Evolutionary conservation across 169 alveolate species (phyloP), one percentile per base, ranked within the genome.

Genomic region (Theileria parva): DNA sequence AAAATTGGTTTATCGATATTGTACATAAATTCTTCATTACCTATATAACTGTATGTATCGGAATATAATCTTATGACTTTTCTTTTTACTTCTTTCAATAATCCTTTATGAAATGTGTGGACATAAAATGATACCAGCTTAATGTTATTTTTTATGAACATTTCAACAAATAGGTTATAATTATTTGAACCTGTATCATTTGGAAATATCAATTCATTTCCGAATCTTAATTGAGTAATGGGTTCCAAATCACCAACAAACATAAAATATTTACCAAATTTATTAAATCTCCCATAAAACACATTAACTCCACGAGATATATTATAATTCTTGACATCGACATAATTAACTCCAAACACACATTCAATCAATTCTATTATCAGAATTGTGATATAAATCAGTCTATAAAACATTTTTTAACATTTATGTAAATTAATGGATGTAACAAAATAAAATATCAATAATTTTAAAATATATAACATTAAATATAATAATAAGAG

Each of bases 261-360:
- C 71, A 63, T 63, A 32, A 32, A 28, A 39, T 63, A 63, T 30
- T 13, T 63, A 7, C 50, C 37, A 9, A 19, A 7, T 21, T 2
- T 39, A 9, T 6, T 15, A 12, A 63, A 63, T 23, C 71, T 7
- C 6, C 71, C 71, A 23, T 63, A 51, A 30, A 28, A 21, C 48
- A 63, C 71, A 17, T 19, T 63, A 4, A 63, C 12, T 63, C 71
- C 71, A 23, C 25, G n/a, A 17, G 71, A 27, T 32, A 63, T 63
- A 39, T 6, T 28, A 63, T 2, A 28, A 17, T 15, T n/a, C 71
- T 30, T 63, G 23, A 63, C 13, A 30, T 63, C 71, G 0, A 63
- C 71, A 30, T n/a, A 63, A 32, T 7, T 39, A 0, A 28, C 32
- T 21, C 71, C 71, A 17, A 63, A 17, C 71, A 39, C 25, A 44